A percentile compares a stretch with the other conserved stretches of the same genome.
Conservation (phyloP, 2,329 filamentous ascomycete species). For the Penicillium verrucosum region DNA sequence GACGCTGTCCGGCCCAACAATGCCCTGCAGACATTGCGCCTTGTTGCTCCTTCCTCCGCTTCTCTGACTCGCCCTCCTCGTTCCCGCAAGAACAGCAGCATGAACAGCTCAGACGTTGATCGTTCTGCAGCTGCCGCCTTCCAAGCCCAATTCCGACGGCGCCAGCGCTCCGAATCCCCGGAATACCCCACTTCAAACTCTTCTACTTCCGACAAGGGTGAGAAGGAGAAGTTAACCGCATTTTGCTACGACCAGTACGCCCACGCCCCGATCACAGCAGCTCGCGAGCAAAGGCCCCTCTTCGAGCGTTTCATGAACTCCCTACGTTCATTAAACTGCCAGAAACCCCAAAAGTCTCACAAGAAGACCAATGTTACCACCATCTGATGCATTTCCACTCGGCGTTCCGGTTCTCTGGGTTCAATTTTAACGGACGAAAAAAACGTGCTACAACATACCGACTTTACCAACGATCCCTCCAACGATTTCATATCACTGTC, state of each 20-base stretch:
- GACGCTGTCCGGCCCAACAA: slow-evolving; percentile 24
- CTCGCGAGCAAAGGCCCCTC: slow-evolving; percentile 14
- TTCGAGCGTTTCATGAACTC: slow-evolving; percentile 23
- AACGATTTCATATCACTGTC: slow-evolving; percentile 9
- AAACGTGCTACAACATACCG: slow-evolving; percentile 4
- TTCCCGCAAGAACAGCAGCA: slow-evolving; percentile 27
- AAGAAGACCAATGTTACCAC: slow-evolving; percentile 17
- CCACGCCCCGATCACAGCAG: slow-evolving; percentile 18
- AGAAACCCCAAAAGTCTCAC: slow-evolving; percentile 11
- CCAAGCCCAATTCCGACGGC: slow-evolving; percentile 35
- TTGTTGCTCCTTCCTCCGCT: slow-evolving; percentile 37
- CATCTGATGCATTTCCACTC: slow-evolving; percentile 11
- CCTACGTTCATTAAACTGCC: slow-evolving; percentile 22
- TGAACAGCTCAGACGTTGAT: slow-evolving; percentile 30
- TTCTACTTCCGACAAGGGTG: slow-evolving; percentile 10
- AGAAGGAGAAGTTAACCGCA: slow-evolving; percentile 30
- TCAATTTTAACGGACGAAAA: neutral
- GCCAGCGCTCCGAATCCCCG: slow-evolving; percentile 30
- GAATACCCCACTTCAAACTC: slow-evolving; percentile 19
- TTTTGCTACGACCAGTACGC: slow-evolving; percentile 34
- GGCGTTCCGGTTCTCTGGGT: slow-evolving; percentile 16
- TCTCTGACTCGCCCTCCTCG: slow-evolving; percentile 29
- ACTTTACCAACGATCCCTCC: slow-evolving; percentile 13
- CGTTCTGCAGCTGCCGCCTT: slow-evolving; percentile 36
- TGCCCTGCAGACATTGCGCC: slow-evolving; percentile 33